phyloP scores from a whole-genome alignment of 495 filamentous ascomycete species.

The Penicillium angulare region DNA sequence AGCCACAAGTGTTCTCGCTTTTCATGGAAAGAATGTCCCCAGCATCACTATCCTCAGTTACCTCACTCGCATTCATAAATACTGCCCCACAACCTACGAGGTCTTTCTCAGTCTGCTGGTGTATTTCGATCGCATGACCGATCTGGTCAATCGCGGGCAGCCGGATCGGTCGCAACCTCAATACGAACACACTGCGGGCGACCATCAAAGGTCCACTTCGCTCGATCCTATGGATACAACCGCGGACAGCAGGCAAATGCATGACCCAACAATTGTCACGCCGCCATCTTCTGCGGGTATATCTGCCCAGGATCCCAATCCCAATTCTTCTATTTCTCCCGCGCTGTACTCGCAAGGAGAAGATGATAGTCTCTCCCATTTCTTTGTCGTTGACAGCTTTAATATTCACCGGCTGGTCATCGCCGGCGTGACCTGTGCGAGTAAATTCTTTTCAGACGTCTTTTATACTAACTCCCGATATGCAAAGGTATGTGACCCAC shows the following conservation, averaged over 20 bases:
- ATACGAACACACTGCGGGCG: constrained; percentile 16
- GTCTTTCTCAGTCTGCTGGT: constrained; percentile 94
- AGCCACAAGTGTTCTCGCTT: constrained; percentile 91
- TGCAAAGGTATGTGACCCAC: constrained; percentile 74
- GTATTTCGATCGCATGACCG: constrained; percentile 99
- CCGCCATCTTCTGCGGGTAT: constrained; percentile 35
- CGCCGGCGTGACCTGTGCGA: constrained; percentile 95
- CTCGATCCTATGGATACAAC: constrained; percentile 14
- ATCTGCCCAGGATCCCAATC: constrained; percentile 32
- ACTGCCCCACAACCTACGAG: constrained; percentile 98
- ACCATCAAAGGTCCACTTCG: constrained; percentile 9
- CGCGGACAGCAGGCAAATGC: constrained; percentile 10
- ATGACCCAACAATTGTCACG: constrained; percentile 33
- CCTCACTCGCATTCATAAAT: constrained; percentile 94
- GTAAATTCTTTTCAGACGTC: constrained; percentile 99
- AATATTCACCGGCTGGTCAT: constrained; percentile 98
- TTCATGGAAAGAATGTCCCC: constrained; percentile 98
- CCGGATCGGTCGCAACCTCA: constrained; percentile 44
- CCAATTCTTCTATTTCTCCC: constrained; percentile 34
- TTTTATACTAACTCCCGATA: constrained; percentile 99
- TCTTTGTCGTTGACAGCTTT: constrained; percentile 98
- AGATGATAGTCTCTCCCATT: constrained; percentile 66
- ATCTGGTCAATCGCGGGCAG: constrained; percentile 80
- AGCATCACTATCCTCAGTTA: constrained; percentile 98
- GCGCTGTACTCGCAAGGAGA: constrained; percentile 43